phyloP scores from a whole-genome alignment of 345 rosid genomes.

The Euphorbia lathyris region DNA sequence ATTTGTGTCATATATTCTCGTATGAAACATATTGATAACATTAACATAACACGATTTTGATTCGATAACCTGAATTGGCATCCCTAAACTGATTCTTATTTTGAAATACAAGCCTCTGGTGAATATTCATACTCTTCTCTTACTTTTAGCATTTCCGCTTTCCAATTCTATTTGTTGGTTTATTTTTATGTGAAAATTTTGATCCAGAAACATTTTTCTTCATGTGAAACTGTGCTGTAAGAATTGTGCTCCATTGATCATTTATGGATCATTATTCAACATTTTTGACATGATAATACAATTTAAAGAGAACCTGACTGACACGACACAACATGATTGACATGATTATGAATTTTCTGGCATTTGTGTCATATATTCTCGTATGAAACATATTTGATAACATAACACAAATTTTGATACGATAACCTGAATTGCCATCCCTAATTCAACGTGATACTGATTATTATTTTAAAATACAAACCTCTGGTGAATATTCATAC shows the following conservation, averaged over 20 bases:
- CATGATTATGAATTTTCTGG: too few species aligned
- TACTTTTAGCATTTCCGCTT: not conserved
- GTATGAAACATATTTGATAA: too few species aligned
- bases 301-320: too few species aligned
- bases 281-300: not conserved
- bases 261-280: not conserved
- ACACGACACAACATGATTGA: too few species aligned
- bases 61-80: too few species aligned
- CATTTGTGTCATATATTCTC: too few species aligned
- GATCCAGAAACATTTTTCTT: not conserved
- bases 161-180: not conserved
- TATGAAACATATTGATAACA: too few species aligned
- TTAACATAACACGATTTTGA: too few species aligned
- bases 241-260: not conserved
- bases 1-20: too few species aligned
- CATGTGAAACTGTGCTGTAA: not conserved
- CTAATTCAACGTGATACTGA: not conserved
- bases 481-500: conserved; percentile 47
- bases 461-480: conserved; percentile 52
- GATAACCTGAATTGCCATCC: too few species aligned
- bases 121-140: conserved; percentile 7
- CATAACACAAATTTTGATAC: too few species aligned
- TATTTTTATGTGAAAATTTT: not conserved
- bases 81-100: not conserved
- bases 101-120: conserved; percentile 59